Percentiles rank a stretch among this genome's conserved stretches.
Conservation (phyloP, 1,284 basidiomycete species). For the Vanrija humicola region DNA sequence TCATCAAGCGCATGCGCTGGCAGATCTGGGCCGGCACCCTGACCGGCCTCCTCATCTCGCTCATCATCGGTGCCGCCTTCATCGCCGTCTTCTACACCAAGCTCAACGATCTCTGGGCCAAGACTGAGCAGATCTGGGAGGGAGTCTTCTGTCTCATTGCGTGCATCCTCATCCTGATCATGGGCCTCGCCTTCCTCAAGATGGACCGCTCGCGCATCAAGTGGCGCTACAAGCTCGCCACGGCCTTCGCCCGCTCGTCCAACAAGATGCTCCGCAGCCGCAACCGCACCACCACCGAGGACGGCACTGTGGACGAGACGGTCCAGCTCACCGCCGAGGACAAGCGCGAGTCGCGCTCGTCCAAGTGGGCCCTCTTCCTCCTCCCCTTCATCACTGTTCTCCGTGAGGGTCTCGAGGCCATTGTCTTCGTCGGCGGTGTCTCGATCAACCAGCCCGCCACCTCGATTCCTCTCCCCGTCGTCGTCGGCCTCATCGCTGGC, state of each 20-base stretch:
- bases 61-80: conserved; percentile 59
- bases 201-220: conserved; percentile 68
- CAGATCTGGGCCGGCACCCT: conserved; percentile 76
- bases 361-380: conserved; percentile 81
- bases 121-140: conserved; percentile 52
- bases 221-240: conserved; percentile 82
- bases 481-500: conserved; percentile 75
- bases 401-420: conserved; percentile 87
- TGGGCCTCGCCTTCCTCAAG: conserved; percentile 70
- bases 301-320: conserved; percentile 1
- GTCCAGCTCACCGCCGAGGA: conserved; percentile 49
- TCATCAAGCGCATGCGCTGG: conserved; percentile 48
- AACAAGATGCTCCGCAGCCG: background rate
- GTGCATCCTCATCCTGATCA: conserved; percentile 71
- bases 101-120: conserved; percentile 54
- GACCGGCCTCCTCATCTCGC: conserved; percentile 68
- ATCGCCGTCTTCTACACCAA: conserved; percentile 56
- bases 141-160: conserved; percentile 79
- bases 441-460: conserved; percentile 73
- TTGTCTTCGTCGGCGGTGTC: conserved; percentile 90
- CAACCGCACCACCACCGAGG: conserved; percentile 13
- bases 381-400: conserved; percentile 79
- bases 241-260: conserved; percentile 59
- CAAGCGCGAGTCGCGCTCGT: conserved; percentile 48
- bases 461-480: conserved; percentile 82